Evolutionary conservation across 2,329 filamentous ascomycete species (phyloP), one percentile per base, ranked within the genome.

Genomic region (Colletotrichum noveboracense): DNA sequence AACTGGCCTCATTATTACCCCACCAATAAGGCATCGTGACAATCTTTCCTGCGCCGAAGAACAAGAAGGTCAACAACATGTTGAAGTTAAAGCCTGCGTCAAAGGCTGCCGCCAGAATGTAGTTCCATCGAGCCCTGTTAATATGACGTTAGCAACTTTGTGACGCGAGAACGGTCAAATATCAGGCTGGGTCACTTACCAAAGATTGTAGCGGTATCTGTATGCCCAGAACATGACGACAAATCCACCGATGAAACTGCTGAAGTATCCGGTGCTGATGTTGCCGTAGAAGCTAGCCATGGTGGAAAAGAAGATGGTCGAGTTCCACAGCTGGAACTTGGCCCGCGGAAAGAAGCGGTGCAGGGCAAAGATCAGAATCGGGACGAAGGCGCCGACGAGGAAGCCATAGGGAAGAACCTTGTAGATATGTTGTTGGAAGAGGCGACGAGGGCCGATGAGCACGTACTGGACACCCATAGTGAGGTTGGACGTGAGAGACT

Each of bases 71-170:
- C 21, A 92, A 83, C 75, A 93, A 78, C 87, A 92, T 87, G 77
- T 91, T 91, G 24, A 92, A 83, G 80, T 93, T 93, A 80, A 91
- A 93, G 0, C 90, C 91, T 0, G 91, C 90, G 80, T 93, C 91
- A 78, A 92, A 90, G 1, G 91, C 91, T 2, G 91, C 91, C 0
- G 90, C 91, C 18, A 92, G 80, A 38, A 93, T 87, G 78, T 92
- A 93, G 77, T 92, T 92, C 81, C 92, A 93, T 18, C 88, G 83
- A 64, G 89, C 88, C 73, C 66, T 68, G 12, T 61, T 32, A 3
- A 7, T n/a, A 13, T 52, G n/a, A 5, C 4, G 18, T 69, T 43
- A 69, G 55, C 32, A 60, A 18, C 18, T 14, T 13, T 61, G 26
- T 18, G n/a, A 21, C 18, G 6, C 28, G 16, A 34, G 18, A 58